phyloP scores from a whole-genome alignment of 148 eudicot genomes.

The Drosera capensis region DNA sequence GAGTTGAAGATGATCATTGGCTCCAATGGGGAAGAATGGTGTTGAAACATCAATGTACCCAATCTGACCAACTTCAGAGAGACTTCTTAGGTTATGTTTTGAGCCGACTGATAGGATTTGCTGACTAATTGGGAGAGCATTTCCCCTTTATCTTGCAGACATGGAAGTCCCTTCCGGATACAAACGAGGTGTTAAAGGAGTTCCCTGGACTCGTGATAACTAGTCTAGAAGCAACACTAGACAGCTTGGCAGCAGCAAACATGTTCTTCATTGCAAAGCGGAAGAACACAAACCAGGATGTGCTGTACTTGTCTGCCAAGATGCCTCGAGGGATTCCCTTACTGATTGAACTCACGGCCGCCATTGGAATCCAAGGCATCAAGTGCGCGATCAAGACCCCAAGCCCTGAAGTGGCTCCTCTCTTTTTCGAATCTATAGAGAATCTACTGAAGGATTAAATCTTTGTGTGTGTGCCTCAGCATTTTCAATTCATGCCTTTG shows the following conservation, averaged over 20 bases:
- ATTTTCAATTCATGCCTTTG: too few species aligned
- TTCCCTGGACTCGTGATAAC: slow-evolving; percentile 52
- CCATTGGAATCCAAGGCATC: slow-evolving; percentile 58
- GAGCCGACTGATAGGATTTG: not conserved
- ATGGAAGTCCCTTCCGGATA: slow-evolving; percentile 94
- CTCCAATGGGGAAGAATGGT: too few species aligned
- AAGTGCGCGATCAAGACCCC: slow-evolving; percentile 87
- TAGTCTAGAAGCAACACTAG: slow-evolving; percentile 68
- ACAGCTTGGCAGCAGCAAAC: slow-evolving; percentile 54
- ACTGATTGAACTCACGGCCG: slow-evolving; percentile 79
- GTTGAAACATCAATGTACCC: too few species aligned
- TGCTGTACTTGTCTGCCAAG: slow-evolving; percentile 85
- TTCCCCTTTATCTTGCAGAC: slow-evolving; percentile 29
- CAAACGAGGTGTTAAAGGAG: slow-evolving; percentile 78
- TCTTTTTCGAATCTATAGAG: slow-evolving; percentile 81
- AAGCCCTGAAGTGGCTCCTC: slow-evolving; percentile 81
- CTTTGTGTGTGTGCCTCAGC: not conserved
- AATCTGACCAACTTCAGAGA: too few species aligned
- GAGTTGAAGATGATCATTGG: too few species aligned
- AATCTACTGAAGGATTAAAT: slow-evolving; percentile 40
- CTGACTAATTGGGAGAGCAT: not conserved
- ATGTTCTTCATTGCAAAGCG: slow-evolving; percentile 95
- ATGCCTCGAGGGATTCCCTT: slow-evolving; percentile 76
- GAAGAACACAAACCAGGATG: slow-evolving; percentile 79
- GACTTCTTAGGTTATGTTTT: too few species aligned